A percentile compares a stretch with the other conserved stretches of the same genome.
phyloP scores from a whole-genome alignment of 495 filamentous ascomycete genomes.

The Xylaria acuta region DNA sequence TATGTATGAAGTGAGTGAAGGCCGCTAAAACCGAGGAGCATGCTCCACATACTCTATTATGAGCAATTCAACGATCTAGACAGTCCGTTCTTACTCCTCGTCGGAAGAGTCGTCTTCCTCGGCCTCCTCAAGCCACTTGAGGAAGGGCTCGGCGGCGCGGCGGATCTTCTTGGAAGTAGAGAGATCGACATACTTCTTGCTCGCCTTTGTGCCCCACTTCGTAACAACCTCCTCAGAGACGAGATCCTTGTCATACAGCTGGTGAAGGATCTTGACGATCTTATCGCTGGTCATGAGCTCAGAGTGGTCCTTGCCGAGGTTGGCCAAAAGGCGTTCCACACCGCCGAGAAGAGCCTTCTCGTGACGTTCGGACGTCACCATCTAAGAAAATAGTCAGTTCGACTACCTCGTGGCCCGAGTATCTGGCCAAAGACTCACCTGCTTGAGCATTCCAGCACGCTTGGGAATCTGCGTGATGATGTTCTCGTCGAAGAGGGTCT shows the following conservation, averaged over 20 bases:
- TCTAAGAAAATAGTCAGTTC: conserved; percentile 55
- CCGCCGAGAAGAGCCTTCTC: conserved; percentile 98
- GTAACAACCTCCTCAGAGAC: conserved; percentile 85
- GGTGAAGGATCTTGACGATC: conserved; percentile 83
- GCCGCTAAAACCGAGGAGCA: not conserved
- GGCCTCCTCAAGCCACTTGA: conserved; percentile 90
- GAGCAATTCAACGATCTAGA: not conserved
- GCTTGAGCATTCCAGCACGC: conserved; percentile 86
- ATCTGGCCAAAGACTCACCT: conserved; percentile 51
- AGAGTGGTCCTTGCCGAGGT: conserved; percentile 73
- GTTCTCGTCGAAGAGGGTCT: conserved; percentile 90
- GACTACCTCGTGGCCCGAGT: not conserved
- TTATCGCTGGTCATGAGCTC: conserved; percentile 69
- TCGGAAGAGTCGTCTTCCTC: conserved; percentile 82
- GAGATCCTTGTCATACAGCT: conserved; percentile 87
- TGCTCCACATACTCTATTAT: not conserved
- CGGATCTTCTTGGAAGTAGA: conserved; percentile 91
- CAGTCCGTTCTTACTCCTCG: conserved; percentile 50
- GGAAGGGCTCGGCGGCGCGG: conserved; percentile 91
- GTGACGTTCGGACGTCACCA: conserved; percentile 88
- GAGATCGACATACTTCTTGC: conserved; percentile 96
- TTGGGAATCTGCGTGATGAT: conserved; percentile 80
- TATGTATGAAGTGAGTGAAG: not conserved
- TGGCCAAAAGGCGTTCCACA: conserved; percentile 83
- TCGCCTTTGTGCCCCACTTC: conserved; percentile 91